Conservation (phyloP, 2,329 filamentous ascomycete species). For the Penicillium crustosum region DNA sequence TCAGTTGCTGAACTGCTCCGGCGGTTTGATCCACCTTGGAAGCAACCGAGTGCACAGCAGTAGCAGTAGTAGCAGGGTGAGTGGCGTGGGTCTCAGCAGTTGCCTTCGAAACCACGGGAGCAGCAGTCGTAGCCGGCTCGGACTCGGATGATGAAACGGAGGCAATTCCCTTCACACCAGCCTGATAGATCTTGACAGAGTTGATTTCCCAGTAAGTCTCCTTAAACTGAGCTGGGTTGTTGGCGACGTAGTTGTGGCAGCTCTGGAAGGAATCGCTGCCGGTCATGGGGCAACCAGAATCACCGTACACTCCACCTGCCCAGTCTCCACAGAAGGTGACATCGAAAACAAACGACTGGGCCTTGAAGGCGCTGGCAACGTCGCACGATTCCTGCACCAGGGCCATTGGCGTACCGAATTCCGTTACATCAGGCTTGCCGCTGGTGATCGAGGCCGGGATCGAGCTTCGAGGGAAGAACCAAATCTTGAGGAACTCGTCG, state of each 20-base stretch:
- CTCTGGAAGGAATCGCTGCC: conserved; percentile 58
- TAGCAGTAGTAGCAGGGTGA: background rate
- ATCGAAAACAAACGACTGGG: conserved; percentile 50
- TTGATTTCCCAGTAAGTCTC: conserved; percentile 79
- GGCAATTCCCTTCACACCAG: conserved; percentile 18
- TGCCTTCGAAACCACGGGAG: background rate
- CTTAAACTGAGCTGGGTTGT: conserved; percentile 67
- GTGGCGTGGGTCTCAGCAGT: background rate
- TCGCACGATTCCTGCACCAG: conserved; percentile 46
- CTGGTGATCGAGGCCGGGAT: conserved; percentile 49
- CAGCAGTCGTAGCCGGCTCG: background rate
- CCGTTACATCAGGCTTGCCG: conserved; percentile 45
- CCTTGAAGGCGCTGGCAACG: conserved; percentile 42
- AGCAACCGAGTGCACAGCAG: background rate
- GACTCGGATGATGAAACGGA: conserved; percentile 5
- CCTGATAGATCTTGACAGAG: conserved; percentile 64
- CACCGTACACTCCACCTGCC: conserved; percentile 49
- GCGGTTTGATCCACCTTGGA: background rate
- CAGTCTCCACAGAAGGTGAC: conserved; percentile 58
- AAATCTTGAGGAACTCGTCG: conserved; percentile 49
- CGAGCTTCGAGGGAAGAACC: conserved; percentile 49
- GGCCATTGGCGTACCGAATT: conserved; percentile 50
- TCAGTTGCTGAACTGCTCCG: background rate
- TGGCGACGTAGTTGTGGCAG: conserved; percentile 70
- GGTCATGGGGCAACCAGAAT: conserved; percentile 59